Evolutionary conservation across 2,329 filamentous ascomycete genomes (phyloP).

Genomic region (Nemania diffusa): DNA sequence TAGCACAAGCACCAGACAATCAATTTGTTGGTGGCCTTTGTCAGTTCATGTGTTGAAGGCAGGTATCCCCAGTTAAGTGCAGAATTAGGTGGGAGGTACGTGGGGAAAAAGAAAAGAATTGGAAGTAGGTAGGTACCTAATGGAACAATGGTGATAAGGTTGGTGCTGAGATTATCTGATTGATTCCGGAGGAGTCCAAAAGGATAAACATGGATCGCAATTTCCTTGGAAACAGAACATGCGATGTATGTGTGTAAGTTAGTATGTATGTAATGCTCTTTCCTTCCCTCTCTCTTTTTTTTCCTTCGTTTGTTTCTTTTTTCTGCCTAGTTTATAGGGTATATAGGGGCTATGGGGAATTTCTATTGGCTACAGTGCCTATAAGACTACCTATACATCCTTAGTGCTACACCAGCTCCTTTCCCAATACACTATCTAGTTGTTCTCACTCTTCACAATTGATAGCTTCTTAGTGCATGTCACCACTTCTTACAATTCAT

Average conservation of each 20-base stretch:
- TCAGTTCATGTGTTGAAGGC: neutral
- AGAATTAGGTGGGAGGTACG: too few relatives aligned
- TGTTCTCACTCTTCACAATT: neutral
- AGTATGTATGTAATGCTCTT: neutral
- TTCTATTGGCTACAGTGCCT: neutral
- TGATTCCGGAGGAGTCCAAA: slow-evolving; percentile 9
- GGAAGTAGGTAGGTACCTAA: slow-evolving; percentile 10
- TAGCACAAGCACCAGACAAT: neutral
- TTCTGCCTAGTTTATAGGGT: slow-evolving; percentile 1
- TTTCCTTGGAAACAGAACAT: slow-evolving; percentile 13
- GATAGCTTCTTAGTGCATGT: neutral
- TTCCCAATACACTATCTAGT: neutral
- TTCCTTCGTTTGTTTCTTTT: slow-evolving; percentile 8
- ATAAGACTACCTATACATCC: neutral
- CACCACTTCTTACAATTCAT: neutral
- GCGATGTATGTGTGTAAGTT: neutral
- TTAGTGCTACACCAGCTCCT: too few relatives aligned
- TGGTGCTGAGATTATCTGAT: neutral
- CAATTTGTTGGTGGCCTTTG: neutral
- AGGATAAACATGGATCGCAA: slow-evolving; percentile 13
- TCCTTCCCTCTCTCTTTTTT: slow-evolving; percentile 13
- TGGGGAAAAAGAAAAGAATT: slow-evolving; percentile 2
- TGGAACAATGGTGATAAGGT: neutral
- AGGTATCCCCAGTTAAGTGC: neutral
- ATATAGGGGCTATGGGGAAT: neutral